A percentile compares a stretch with the other conserved stretches of the same genome.
phyloP scores from a whole-genome alignment of 2,329 filamentous ascomycete species.

The Lizonia empirigonia region DNA sequence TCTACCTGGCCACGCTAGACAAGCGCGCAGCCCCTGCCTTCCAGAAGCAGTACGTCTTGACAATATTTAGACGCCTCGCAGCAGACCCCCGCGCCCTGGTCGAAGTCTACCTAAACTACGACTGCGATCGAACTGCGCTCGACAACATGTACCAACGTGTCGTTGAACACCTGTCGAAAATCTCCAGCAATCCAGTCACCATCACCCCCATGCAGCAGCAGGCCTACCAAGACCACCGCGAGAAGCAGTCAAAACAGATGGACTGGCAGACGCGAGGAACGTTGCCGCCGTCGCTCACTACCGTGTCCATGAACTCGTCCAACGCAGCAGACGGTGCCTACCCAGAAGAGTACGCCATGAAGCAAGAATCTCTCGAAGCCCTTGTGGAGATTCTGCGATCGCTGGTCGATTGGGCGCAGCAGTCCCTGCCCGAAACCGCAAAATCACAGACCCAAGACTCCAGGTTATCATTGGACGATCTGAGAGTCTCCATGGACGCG shows the following conservation, averaged over 20 bases:
- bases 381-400: conserved; percentile 88
- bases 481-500: conserved; percentile 78
- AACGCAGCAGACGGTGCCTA: conserved; percentile 70
- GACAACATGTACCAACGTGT: conserved; percentile 97
- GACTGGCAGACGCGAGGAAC: conserved; percentile 91
- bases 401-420: conserved; percentile 89
- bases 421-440: conserved; percentile 59
- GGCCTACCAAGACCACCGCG: conserved; percentile 79
- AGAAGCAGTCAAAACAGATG: conserved; percentile 63
- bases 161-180: conserved; percentile 89
- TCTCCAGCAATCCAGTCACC: conserved; percentile 78
- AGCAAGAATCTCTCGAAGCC: conserved; percentile 85
- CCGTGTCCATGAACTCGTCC: conserved; percentile 68
- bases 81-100: conserved; percentile 87
- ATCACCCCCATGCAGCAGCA: conserved; percentile 81
- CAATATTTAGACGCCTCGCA: conserved; percentile 81
- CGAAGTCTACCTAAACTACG: conserved; percentile 96
- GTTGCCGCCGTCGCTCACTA: conserved; percentile 83
- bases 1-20: conserved; percentile 90
- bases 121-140: conserved; percentile 88
- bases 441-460: conserved; percentile 53
- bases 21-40: conserved; percentile 83
- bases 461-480: conserved; percentile 62
- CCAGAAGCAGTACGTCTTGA: conserved; percentile 92
- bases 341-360: conserved; percentile 88